A percentile compares a stretch with the other conserved stretches of the same genome.
These are phyloP conservation scores for Silene uniflora DNA, from an alignment of 148 eudicot genomes.

Conservation along the genomic window DNA sequence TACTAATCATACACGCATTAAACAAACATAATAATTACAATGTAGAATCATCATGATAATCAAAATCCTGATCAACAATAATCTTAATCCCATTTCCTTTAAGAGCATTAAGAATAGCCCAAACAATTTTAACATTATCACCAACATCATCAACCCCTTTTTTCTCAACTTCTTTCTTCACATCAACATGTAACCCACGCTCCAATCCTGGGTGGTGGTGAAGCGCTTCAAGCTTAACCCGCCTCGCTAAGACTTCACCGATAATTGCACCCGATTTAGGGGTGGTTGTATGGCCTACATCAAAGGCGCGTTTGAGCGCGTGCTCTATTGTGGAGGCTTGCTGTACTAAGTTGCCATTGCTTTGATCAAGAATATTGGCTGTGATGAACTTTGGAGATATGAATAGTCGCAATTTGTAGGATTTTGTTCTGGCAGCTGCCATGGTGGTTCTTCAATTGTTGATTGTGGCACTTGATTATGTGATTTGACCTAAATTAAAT, in stretches of 20 bases:
- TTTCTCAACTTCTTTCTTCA: slow-evolving; percentile 48
- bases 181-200: slow-evolving; percentile 46
- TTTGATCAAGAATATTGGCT: slow-evolving; percentile 54
- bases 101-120: slow-evolving; percentile 24
- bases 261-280: slow-evolving; percentile 43
- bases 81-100: slow-evolving; percentile 18
- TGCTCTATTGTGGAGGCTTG: slow-evolving; percentile 63
- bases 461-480: neutral
- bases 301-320: slow-evolving; percentile 28
- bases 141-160: slow-evolving; percentile 34
- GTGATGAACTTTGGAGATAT: slow-evolving; percentile 59
- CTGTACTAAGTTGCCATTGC: slow-evolving; percentile 43
- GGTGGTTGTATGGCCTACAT: slow-evolving; percentile 50
- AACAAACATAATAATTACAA: too few species aligned
- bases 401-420: slow-evolving; percentile 47
- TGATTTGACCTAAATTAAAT: neutral
- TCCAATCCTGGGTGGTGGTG: slow-evolving; percentile 21
- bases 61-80: slow-evolving; percentile 8
- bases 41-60: neutral
- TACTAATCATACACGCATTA: too few species aligned
- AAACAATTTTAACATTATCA: slow-evolving; percentile 22
- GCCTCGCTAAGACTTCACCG: slow-evolving; percentile 46
- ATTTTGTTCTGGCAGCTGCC: slow-evolving; percentile 23
- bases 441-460: neutral
- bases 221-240: slow-evolving; percentile 58